Evolutionary conservation across 192 early-diverging fungal species (phyloP), one percentile per base, ranked within the genome.

Genomic region (Podila epigama): DNA sequence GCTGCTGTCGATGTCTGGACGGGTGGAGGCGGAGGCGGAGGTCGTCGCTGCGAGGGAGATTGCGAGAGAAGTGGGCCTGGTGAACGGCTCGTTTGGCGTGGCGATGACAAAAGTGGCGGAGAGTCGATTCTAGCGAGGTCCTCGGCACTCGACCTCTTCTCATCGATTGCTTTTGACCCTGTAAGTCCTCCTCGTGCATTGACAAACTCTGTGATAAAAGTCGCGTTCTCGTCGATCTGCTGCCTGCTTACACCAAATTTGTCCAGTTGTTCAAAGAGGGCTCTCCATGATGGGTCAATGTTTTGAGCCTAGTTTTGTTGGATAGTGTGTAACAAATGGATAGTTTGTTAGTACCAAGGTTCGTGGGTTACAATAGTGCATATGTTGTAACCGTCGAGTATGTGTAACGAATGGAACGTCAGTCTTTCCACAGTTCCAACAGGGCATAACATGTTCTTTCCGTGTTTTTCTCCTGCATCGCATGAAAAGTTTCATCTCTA

Each of bases 161-260:
- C 32, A 22, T 36, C 35, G 50, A 10, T 18, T 40, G 20, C 25
- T 53, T 12, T 39, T 55, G 22, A 1, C 42, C 6, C 66, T 25
- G 35, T 33, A 55, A 56, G 79, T 3, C 89, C 90, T 36, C 89
- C 89, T 57, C 85, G 87, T 32, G 88, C 79, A 42, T 89, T 84
- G 22, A 94, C 83, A 81, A 91, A 92, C 28, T 89, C 80, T 55
- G 88, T 85, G 58, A 94, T 91, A 57, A 92, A 90, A 8, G 83
- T 82, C 8, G 88, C 86, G 41, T 91, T 89, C 56, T 88, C 73
- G 27, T 77, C 63, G 50, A 77, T 77, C 39, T 77, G 73, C 22
- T 68, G 73, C 10, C 66, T 85, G 79, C 83, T 88, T 40, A 94
- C 87, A 53, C 89, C 91, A 63, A 89, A 85, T 8, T 82, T 82